Evolutionary conservation across 305 asterid genomes (phyloP), one percentile per base, ranked within the genome.

Genomic region (Fraxinus nigra): DNA sequence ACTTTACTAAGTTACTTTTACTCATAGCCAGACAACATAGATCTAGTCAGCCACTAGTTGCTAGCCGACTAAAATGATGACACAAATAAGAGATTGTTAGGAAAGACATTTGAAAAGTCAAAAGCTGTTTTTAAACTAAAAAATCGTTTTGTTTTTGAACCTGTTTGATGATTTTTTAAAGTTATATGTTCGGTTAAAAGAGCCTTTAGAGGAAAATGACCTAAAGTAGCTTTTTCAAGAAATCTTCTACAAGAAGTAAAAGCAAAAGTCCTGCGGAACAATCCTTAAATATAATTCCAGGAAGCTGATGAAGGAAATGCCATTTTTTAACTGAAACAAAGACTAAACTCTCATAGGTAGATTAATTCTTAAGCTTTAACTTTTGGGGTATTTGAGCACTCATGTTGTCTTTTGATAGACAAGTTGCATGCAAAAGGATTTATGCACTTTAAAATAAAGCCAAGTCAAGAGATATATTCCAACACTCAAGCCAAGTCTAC

Each of bases 381-480:
- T 5, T 79, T 26, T 38, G 82, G 37, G 65, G 51, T 63, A 37
- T 38, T 79, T 79, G 76, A 59, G 76, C 63, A 56, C 65, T 56
- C 65, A 56, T 5, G 10, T 18, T 56, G 65, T 61, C 20, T 34
- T 28, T 7, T 77, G 59, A 77, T 61, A 51, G 26, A 54, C 76
- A 83, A 37, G 76, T 70, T 77, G 63, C 61, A 73, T 10, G 43
- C 16, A 34, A 51, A 56, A 46, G 8, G 40, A 13, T 51, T 16
- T 38, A 43, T 30, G 30, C 33, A 59, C 63, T 83, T 61, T 46
- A 38, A 16, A 51, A 72, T 35, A 74, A 80, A 56, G 69, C 28
- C 79, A 79, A 48, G 83, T 78, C 24, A 78, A 67, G 40, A 80
- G 75, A 30, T 72, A 77, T 75, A 79, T 33, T 82, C 85, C 83